These are phyloP conservation scores for Neurospora tetrasperma DNA, from an alignment of 495 filamentous ascomycete genomes.

Conservation along the genomic window DNA sequence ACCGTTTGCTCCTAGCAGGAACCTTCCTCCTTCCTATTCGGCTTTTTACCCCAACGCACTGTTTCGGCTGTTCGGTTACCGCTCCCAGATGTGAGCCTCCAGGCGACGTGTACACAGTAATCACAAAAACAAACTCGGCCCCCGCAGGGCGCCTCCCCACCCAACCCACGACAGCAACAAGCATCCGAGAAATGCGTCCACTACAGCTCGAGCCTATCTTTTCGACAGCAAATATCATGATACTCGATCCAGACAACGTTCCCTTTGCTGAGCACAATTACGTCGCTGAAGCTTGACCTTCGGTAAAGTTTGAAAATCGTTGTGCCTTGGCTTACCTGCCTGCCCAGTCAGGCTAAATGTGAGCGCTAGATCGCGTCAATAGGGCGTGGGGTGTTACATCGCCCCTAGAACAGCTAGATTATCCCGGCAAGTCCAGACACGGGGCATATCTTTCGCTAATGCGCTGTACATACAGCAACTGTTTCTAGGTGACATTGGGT, in stretches of 20 bases:
- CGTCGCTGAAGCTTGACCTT: background rate
- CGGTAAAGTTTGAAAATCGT: background rate
- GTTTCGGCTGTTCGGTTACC: background rate
- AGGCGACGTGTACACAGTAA: background rate
- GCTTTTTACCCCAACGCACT: background rate
- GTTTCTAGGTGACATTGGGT: background rate
- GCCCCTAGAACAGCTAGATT: background rate
- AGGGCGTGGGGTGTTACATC: background rate
- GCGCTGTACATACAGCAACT: background rate
- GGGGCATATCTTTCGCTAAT: background rate
- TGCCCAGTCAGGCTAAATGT: background rate
- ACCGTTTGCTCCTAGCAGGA: background rate
- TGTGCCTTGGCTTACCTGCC: background rate
- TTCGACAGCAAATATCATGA: background rate
- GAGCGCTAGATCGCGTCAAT: background rate
- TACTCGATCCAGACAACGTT: background rate
- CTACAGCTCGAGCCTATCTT: background rate
- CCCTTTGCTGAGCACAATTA: background rate
- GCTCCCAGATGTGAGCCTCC: background rate
- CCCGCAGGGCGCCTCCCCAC: background rate
- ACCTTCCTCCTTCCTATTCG: background rate
- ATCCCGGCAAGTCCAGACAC: background rate
- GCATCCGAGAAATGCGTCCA: background rate
- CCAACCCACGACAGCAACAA: background rate
- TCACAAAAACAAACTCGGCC: background rate